Base-by-base conservation (phyloP, 2,329 filamentous ascomycete species). In the Coniella lustricola region DNA sequence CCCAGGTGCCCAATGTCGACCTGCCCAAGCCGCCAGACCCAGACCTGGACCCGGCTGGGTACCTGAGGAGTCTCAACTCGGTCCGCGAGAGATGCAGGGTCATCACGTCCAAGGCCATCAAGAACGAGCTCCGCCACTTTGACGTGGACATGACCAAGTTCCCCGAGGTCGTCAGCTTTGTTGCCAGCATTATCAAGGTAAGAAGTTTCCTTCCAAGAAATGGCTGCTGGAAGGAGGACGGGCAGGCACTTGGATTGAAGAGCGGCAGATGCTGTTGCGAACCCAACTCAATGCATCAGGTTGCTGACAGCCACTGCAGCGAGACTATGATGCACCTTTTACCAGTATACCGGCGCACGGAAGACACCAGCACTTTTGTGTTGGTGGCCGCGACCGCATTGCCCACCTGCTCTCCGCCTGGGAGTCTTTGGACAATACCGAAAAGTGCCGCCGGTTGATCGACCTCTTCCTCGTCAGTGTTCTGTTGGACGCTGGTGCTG, bases 181-280 rank as follows among this genome's bases (percentile, higher is more conserved):
- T 95, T 9, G 84, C 91, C n/a, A 84, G 86, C 35, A 91, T 96
- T 55, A 95, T 96, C 72, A 95, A 94, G 85, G 90, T 90, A 71
- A 56, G 75, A 12, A 37, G 12, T 10, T 2, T 14, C 18, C 34
- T 18, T n/a, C 17, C n/a, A 21, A 10, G 38, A 3, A 10, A 9
- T 2, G 14, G 8, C 14, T 13, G n/a, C 7, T 41, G 38, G 21
- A 41, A 12, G n/a, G 8, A 7, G n/a, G 12, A 4, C n/a, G 7
- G 7, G 8, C 13, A 17, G 17, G 21, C 37, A 12, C 13, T 21
- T 5, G 25, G 25, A n/a, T 38, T 4, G 14, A 18, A 18, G 37
- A 7, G n/a, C 37, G n/a, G 20, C 37, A 21, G 13, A n/a, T 16
- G n/a, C 25, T n/a, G 25, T 10, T 5, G 3, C 10, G 17, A 3